Conservation (phyloP, 352 stramenopile genomes). For the Phytophthora sp. region DNA sequence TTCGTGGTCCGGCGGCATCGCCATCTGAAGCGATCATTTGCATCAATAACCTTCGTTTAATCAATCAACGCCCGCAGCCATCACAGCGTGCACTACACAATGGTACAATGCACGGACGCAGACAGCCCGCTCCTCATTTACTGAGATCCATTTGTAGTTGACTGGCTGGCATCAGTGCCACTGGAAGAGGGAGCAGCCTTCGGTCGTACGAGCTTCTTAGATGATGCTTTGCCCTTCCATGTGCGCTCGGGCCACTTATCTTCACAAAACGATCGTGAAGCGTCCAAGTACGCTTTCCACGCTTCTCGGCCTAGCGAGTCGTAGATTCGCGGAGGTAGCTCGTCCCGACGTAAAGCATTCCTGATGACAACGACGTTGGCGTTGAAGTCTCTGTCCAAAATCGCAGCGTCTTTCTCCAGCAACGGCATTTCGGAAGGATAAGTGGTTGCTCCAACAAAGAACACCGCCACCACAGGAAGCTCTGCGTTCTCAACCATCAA, state of each 20-base stretch:
- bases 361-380: slow-evolving; percentile 39
- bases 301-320: slow-evolving; percentile 30
- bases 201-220: slow-evolving; percentile 34
- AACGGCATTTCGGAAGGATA: slow-evolving; percentile 32
- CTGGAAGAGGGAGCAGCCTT: too few species aligned
- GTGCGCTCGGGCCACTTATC: slow-evolving; percentile 68
- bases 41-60: too few species aligned
- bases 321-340: slow-evolving; percentile 40
- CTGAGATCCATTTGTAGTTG: too few species aligned
- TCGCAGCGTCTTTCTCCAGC: slow-evolving; percentile 16
- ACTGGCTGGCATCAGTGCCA: too few species aligned
- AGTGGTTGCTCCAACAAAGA: slow-evolving; percentile 30
- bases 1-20: too few species aligned
- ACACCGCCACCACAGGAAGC: slow-evolving; percentile 50
- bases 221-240: slow-evolving; percentile 46
- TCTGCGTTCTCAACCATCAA: slow-evolving; percentile 48
- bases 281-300: slow-evolving; percentile 48
- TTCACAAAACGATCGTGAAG: slow-evolving; percentile 61
- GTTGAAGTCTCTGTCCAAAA: slow-evolving; percentile 28
- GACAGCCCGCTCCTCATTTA: too few species aligned
- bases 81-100: too few species aligned
- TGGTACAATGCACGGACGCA: too few species aligned
- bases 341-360: slow-evolving; percentile 32
- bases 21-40: too few species aligned
- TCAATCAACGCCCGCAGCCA: too few species aligned